Base-by-base conservation (phyloP, 257 asterid genomes). In the Nicotiana noctiflora region DNA sequence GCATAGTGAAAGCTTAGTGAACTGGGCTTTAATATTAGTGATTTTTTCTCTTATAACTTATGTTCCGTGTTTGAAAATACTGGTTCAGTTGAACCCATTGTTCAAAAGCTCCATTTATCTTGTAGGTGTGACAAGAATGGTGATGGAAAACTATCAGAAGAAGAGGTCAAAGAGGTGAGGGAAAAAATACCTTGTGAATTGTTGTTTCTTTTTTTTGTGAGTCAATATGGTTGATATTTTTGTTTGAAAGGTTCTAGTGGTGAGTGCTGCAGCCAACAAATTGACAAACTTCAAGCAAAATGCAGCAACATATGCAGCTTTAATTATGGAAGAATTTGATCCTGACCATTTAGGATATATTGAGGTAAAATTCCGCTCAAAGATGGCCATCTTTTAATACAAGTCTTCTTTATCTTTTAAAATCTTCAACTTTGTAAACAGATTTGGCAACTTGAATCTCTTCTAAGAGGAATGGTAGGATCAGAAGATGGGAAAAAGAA, bases 91-190 rank as follows among this genome's bases (percentile, higher is more conserved):
- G 78, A 72, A 19, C 19, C 6, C 0, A 2, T 44, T 21, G 77
- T 44, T 13, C 23, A 21, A 72, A 49, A 72, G 8, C 2, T 49
- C 40, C 15, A 14, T 14, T 1, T 49, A 23, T 72, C 15, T 49
- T 72, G 40, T 81, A 95, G 98, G 99, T 95, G 99, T 83, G 99
- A 95, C 88, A 95, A 91, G 90, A 92, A 95, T 86, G 98, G 99
- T 32, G 98, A 95, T 85, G 99, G 99, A 40, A 88, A 84, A 89
- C 85, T 93, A 76, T 92, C 98, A 18, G 98, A 95, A 82, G 99
- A 92, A 8, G 99, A 95, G 88, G 98, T 95, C 23, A 92, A 81
- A 86, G 94, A 95, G 97, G 99, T 95, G 88, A 85, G 87, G 5
- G 23, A n/a, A 37, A 60, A 68, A 8, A 53, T 32, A 62, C 25